Evolutionary conservation across 345 rosid species (phyloP), one percentile per base, ranked within the genome.

Genomic region (Citrus trifoliata): DNA sequence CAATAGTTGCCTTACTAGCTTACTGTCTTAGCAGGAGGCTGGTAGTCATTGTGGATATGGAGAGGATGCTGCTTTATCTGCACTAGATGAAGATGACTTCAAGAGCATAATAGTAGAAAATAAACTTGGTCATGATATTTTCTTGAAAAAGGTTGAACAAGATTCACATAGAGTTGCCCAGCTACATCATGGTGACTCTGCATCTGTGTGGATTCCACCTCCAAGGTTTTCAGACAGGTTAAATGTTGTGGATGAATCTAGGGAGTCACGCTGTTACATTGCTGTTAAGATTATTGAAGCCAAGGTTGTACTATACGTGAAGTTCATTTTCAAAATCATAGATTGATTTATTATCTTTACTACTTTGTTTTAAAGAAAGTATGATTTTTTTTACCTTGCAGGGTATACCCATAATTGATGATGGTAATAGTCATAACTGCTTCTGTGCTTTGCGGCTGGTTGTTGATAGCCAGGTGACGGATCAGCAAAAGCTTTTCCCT

Each of bases 31-130:
- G 66, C 96, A 96, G 99, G 90, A 88, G 42, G 86, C 89, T 79
- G 83, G 81, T 71, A 61, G 81, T 81, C 84, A 81, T 81, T 78
- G 48, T 80, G 87, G 75, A 77, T 80, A 83, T 25, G 95, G 87
- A 84, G 92, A 89, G 76, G 91, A 87, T 84, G 85, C 85, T 70
- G 82, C 88, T 64, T 86, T 88, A 80, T 96, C 97, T 79, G 99
- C 99, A 33, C 84, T 96, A 83, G 98, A 96, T 79, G 99, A 94
- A 84, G 99, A 93, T 83, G 99, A 96, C 83, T 92, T 90, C 79
- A 97, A 90, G 85, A 93, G 97, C 61, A 82, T 93, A 67, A 83
- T 86, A 40, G 88, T 96, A 73, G 99, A 91, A 83, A 96, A 96
- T 89, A 88, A 88, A 82, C 98, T 96, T 65, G 99, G 99, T 22